phyloP scores from a whole-genome alignment of 768 basidiomycete genomes.

The Podaxis mareebaensis region DNA sequence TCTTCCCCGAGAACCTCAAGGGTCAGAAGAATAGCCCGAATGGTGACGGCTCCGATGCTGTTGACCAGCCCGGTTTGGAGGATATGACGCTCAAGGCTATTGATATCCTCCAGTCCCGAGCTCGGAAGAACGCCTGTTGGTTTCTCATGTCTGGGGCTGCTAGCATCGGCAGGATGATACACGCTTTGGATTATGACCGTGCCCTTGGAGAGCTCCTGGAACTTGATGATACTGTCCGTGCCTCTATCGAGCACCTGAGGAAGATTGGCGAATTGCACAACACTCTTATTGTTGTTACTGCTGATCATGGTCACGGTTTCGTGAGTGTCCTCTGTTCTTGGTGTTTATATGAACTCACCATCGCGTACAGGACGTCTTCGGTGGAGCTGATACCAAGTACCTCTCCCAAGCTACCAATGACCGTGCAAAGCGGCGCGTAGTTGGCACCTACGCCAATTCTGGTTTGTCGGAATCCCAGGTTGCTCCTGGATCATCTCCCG shows the following conservation, averaged over 20 bases:
- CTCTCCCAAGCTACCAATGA: slow-evolving; percentile 32
- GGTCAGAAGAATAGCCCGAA: slow-evolving; percentile 38
- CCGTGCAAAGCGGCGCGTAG: slow-evolving; percentile 28
- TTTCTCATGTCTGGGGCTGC: slow-evolving; percentile 51
- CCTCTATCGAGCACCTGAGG: slow-evolving; percentile 41
- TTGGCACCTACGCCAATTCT: slow-evolving; percentile 29
- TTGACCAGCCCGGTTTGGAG: slow-evolving; percentile 45
- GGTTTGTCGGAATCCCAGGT: slow-evolving; percentile 43
- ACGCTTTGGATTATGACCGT: slow-evolving; percentile 45
- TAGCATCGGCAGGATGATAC: slow-evolving; percentile 50
- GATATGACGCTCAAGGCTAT: slow-evolving; percentile 49
- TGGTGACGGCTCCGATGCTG: slow-evolving; percentile 41
- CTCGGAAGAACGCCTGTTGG: slow-evolving; percentile 40
- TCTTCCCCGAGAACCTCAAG: slow-evolving; percentile 38
- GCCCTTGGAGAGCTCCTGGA: slow-evolving; percentile 45
- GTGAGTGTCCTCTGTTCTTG: slow-evolving; percentile 23
- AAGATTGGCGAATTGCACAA: slow-evolving; percentile 42
- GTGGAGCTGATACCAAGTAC: slow-evolving; percentile 40
- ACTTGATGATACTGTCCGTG: slow-evolving; percentile 44
- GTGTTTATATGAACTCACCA: background rate
- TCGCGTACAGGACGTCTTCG: slow-evolving; percentile 37
- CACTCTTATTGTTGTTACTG: slow-evolving; percentile 45
- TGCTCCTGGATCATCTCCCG: slow-evolving; percentile 34
- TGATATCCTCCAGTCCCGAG: slow-evolving; percentile 40
- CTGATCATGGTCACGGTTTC: slow-evolving; percentile 49